Evolutionary conservation across 306 rosid genomes (phyloP).

Genomic region (Datisca glomerata): DNA sequence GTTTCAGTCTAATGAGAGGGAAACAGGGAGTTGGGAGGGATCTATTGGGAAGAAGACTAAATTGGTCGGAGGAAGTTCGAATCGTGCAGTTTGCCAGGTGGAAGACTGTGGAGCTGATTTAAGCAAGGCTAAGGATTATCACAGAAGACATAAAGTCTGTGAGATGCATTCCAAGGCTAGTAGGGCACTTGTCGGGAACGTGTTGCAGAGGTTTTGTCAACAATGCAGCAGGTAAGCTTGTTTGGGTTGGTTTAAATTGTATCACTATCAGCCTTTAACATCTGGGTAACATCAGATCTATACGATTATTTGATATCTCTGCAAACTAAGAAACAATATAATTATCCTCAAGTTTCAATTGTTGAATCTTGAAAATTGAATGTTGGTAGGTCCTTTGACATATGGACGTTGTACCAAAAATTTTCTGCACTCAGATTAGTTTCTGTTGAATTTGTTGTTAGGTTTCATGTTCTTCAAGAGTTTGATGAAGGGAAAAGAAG

Average conservation of each 20-base stretch:
- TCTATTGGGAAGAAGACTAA: conserved; percentile 54
- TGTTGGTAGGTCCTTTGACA: neutral
- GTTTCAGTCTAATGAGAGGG: conserved; percentile 37
- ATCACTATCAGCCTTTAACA: neutral
- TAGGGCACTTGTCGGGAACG: conserved; percentile 62
- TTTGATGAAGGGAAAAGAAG: conserved; percentile 94
- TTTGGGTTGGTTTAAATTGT: neutral
- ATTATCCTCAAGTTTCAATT: no score
- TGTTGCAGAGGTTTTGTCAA: conserved; percentile 90
- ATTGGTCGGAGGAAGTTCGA: conserved; percentile 43
- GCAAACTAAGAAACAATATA: no score
- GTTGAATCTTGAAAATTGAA: no score
- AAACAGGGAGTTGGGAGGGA: conserved; percentile 39
- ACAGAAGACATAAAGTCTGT: conserved; percentile 83
- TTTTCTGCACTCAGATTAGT: conserved; percentile 16
- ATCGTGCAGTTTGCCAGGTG: conserved; percentile 77
- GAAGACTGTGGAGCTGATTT: conserved; percentile 87
- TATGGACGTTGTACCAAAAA: conserved; percentile 7
- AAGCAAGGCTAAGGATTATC: conserved; percentile 70
- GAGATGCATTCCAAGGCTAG: conserved; percentile 81
- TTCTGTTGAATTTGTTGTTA: conserved; percentile 27
- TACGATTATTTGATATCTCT: no score
- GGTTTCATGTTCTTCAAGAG: conserved; percentile 89
- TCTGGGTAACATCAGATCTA: no score
- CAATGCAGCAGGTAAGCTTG: conserved; percentile 82